Evolutionary conservation across 2,329 filamentous ascomycete genomes (phyloP).

Genomic region (Aulographum hederae): DNA sequence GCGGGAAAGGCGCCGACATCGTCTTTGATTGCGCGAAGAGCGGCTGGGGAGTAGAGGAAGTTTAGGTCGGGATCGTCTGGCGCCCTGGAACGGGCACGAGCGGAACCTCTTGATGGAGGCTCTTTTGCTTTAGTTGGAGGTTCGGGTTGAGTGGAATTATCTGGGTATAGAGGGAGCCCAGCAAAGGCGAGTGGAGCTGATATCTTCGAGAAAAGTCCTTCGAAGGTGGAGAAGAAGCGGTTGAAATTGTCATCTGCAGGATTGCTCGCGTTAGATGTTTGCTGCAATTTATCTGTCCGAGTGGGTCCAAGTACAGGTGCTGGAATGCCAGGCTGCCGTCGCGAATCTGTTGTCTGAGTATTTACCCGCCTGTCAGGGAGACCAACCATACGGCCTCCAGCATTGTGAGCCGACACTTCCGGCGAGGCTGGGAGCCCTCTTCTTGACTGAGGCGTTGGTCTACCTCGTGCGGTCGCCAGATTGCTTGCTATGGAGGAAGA

Average conservation of each 20-base stretch:
- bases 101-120: too few species aligned
- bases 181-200: slow-evolving; percentile 87
- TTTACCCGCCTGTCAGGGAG: slow-evolving; percentile 3
- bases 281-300: too few species aligned
- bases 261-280: too few species aligned
- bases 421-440: slow-evolving; percentile 9
- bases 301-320: too few species aligned
- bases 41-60: slow-evolving; percentile 70
- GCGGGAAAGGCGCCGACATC: slow-evolving; percentile 36
- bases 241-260: slow-evolving; percentile 70
- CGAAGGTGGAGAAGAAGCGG: slow-evolving; percentile 83
- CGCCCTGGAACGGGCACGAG: slow-evolving; percentile 21
- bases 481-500: slow-evolving; percentile 79
- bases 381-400: slow-evolving; percentile 41
- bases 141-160: slow-evolving; percentile 8
- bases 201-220: slow-evolving; percentile 70
- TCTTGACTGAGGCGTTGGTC: slow-evolving; percentile 31
- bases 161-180: slow-evolving; percentile 51
- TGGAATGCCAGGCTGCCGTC: too few species aligned
- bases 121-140: slow-evolving; percentile 9
- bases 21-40: slow-evolving; percentile 59
- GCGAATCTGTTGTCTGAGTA: slow-evolving; percentile 5
- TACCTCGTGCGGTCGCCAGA: slow-evolving; percentile 69
- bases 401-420: slow-evolving; percentile 48
- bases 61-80: slow-evolving; percentile 47